Evolutionary conservation across 106 monocot genomes (phyloP), one percentile per base, ranked within the genome.

Genomic region (Allium cepa): DNA sequence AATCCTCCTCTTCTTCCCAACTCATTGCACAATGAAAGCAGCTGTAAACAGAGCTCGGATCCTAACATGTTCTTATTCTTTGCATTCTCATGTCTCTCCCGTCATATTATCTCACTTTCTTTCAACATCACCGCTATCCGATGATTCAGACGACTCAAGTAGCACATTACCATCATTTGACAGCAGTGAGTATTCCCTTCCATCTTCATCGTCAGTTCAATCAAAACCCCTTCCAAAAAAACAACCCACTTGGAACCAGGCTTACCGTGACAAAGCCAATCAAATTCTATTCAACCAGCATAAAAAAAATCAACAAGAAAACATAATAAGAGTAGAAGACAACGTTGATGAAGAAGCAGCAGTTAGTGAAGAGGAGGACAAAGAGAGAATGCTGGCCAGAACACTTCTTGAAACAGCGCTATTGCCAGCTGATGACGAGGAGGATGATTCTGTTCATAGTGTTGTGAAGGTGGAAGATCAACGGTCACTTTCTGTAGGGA

Each of bases 401-500:
- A 71, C 79, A 5, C 83, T 99, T 0, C 85, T 90, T 4, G 83
- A 90, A 75, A 87, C 85, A 7, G 77, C 93, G 13, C 63, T 93
- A 46, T 64, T 73, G 73, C 75, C 82, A 50, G 83, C 87, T 27
- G 73, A 73, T 71, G 74, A 74, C 51, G 82, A 80, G 47, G 85
- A 80, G 27, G 87, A 84, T 16, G 79, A 68, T 1, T 75, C 59
- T 12, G 90, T 84, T 47, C 77, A 69, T 11, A 79, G 64, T 10
- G 74, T 51, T 0, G 99, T 99, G 16, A 85, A 75, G 76, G 74
- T 75, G 76, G 99, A 99, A 68, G 93, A 99, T 12, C 99, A 99
- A 75, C 69, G 36, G 69, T 99, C 93, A 26, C 90, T 99, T 2
- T 79, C 85, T 3, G 93, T 99, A 4, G 93, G 99, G 56, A 87